Percentiles rank a stretch among this genome's conserved stretches.
phyloP scores from a whole-genome alignment of 768 basidiomycete genomes.

The Nevesoporus exiguus region DNA sequence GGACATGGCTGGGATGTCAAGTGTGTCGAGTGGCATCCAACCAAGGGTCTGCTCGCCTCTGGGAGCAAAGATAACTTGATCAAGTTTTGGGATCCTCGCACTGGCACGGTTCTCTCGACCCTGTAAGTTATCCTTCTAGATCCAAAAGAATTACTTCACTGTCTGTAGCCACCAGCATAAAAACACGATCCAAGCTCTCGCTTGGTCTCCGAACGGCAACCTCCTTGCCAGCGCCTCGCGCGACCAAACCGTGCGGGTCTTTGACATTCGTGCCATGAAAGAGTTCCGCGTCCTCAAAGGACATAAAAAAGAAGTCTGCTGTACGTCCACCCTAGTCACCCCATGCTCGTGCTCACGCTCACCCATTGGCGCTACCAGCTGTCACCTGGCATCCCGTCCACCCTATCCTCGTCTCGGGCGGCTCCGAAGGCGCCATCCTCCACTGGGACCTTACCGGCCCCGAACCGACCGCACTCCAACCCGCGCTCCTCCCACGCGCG shows the following conservation, averaged over 20 bases:
- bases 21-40: conserved; percentile 98
- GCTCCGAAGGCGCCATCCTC: conserved; percentile 88
- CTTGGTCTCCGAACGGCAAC: conserved; percentile 95
- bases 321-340: conserved; percentile 46
- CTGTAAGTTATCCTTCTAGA: conserved; percentile 50
- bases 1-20: conserved; percentile 99
- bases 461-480: conserved; percentile 36
- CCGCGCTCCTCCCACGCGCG: conserved; percentile 61
- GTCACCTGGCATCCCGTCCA: conserved; percentile 96
- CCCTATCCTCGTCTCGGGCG: conserved; percentile 88
- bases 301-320: conserved; percentile 98
- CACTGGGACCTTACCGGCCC: conserved; percentile 90
- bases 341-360: not conserved
- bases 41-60: conserved; percentile 90
- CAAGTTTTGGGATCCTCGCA: conserved; percentile 99
- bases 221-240: conserved; percentile 92
- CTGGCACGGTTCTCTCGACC: conserved; percentile 85
- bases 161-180: conserved; percentile 84
- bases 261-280: conserved; percentile 98
- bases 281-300: conserved; percentile 90
- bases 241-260: conserved; percentile 92
- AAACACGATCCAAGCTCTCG: conserved; percentile 89
- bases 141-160: not conserved
- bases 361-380: conserved; percentile 43
- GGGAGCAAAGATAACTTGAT: conserved; percentile 98